These are phyloP conservation scores for Kwoniella sp. DNA, from an alignment of 768 basidiomycete genomes.

Conservation along the genomic window DNA sequence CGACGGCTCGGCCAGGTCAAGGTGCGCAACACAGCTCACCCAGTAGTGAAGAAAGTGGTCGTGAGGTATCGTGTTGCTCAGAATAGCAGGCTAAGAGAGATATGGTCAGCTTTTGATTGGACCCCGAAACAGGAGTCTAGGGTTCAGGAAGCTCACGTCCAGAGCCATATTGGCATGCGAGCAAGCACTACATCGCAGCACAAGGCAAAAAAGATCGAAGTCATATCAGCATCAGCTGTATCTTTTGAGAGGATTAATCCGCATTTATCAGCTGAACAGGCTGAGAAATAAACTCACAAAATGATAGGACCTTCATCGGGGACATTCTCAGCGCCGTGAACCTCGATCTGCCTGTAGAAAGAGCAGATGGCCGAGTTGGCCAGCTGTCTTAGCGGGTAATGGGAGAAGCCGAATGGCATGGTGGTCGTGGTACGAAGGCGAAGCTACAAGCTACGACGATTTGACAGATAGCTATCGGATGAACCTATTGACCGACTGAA, in stretches of 20 bases:
- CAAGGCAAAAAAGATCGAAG: not conserved
- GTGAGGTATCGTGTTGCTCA: conserved; percentile 81
- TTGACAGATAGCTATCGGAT: too few species aligned
- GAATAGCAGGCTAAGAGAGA: conserved; percentile 41
- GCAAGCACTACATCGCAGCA: conserved; percentile 62
- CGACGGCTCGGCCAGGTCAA: too few species aligned
- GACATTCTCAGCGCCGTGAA: conserved; percentile 85
- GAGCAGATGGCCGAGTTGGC: conserved; percentile 75
- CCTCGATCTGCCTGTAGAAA: conserved; percentile 85
- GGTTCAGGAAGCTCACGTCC: conserved; percentile 60
- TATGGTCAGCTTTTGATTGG: not conserved
- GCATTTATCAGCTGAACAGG: conserved; percentile 6
- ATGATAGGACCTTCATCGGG: conserved; percentile 87
- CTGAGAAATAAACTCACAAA: conserved; percentile 65
- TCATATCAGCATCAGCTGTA: not conserved
- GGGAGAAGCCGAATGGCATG: conserved; percentile 60
- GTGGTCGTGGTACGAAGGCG: too few species aligned
- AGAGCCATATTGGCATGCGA: conserved; percentile 97
- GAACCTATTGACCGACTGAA: too few species aligned
- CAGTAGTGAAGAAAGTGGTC: conserved; percentile 71
- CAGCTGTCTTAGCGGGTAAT: conserved; percentile 70
- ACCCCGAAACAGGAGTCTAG: not conserved
- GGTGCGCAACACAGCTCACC: too few species aligned
- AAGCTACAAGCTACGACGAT: too few species aligned
- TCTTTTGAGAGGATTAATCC: too few species aligned